These are phyloP conservation scores for Xylaria scruposa DNA, from an alignment of 495 filamentous ascomycete genomes.

Conservation along the genomic window DNA sequence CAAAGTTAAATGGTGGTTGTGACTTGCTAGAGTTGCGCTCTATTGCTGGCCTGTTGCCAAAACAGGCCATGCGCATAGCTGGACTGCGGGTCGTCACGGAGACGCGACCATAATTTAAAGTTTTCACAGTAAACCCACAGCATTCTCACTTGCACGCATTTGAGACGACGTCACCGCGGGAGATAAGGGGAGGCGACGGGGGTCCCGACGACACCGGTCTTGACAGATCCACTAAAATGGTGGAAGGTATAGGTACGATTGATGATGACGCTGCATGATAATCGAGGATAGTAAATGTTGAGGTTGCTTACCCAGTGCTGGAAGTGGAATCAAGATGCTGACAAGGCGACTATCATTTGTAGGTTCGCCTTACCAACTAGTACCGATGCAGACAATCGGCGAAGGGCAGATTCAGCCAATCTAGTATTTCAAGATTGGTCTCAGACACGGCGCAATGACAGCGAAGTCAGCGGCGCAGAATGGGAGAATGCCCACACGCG, in stretches of 20 bases:
- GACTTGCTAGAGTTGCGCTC: neutral
- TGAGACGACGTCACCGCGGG: constrained; percentile 16
- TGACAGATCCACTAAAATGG: neutral
- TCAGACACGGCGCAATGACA: constrained; percentile 19
- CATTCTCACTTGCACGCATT: constrained; percentile 29
- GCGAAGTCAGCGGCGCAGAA: constrained; percentile 15
- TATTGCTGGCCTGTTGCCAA: neutral
- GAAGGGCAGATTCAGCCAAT: constrained; percentile 1
- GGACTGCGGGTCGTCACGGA: constrained; percentile 20
- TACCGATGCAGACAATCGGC: constrained; percentile 7
- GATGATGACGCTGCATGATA: constrained; percentile 11
- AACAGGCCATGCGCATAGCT: neutral
- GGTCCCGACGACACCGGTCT: neutral
- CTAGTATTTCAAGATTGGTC: constrained; percentile 23
- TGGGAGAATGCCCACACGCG: constrained; percentile 2
- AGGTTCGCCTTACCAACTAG: constrained; percentile 2
- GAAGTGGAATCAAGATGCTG: constrained; percentile 6
- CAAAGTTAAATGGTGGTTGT: neutral
- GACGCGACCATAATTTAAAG: constrained; percentile 28
- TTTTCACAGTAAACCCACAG: constrained; percentile 10
- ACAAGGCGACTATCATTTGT: neutral
- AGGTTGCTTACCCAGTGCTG: constrained; percentile 21
- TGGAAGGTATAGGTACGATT: neutral
- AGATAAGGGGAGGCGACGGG: constrained; percentile 3
- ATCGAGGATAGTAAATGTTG: neutral